These are phyloP conservation scores for Geotrichum cucujoidarum DNA, from an alignment of 1,139 yeast species.

Conservation along the genomic window DNA sequence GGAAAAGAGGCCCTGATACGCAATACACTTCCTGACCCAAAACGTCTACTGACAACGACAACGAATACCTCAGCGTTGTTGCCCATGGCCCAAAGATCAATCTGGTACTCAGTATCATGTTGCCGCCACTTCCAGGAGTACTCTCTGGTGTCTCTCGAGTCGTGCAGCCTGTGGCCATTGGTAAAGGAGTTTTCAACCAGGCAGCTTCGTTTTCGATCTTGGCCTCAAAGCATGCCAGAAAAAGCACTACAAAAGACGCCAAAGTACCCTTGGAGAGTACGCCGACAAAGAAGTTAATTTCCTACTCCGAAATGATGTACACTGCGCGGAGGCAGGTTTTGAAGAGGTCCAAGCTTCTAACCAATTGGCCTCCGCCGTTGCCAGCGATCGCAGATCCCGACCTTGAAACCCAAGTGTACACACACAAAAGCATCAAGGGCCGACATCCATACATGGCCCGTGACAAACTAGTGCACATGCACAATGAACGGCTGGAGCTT, in stretches of 20 bases:
- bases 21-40: no score
- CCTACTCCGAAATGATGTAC: neutral
- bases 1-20: no score
- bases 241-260: neutral
- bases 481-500: conserved; percentile 89
- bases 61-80: no score
- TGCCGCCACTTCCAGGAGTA: no score
- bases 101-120: no score
- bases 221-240: neutral
- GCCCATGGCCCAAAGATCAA: no score
- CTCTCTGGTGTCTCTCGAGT: no score
- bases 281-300: neutral
- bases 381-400: conserved; percentile 62
- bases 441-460: conserved; percentile 51
- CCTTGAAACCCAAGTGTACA: conserved; percentile 66
- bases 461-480: conserved; percentile 54
- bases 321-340: neutral
- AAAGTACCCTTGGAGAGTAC: neutral
- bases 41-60: no score
- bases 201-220: neutral
- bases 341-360: conserved; percentile 1
- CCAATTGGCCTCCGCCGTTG: conserved; percentile 53
- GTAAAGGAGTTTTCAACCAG: neutral
- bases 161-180: conserved; percentile 2
- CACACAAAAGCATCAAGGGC: conserved; percentile 70